Percentiles rank a stretch among this genome's conserved stretches.
These are phyloP conservation scores for Beauveria australis DNA, from an alignment of 2,329 filamentous ascomycete genomes.

Conservation along the genomic window DNA sequence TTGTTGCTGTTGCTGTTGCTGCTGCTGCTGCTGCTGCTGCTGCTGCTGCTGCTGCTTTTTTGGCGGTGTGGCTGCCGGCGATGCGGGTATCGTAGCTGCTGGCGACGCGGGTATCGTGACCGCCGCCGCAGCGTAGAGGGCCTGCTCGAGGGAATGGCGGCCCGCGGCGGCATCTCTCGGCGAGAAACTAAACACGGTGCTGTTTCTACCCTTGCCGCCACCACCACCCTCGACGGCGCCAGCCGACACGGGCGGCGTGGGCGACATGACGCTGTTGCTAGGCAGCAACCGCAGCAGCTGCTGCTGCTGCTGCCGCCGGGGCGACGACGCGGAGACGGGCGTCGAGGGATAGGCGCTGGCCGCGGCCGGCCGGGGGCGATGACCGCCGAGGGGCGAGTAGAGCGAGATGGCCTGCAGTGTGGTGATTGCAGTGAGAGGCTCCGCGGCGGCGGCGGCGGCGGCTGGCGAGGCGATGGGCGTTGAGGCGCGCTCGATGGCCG, in stretches of 20 bases:
- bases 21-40: not conserved
- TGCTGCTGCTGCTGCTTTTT: not conserved
- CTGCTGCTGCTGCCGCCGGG: slow-evolving; percentile 26
- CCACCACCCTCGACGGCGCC: slow-evolving; percentile 32
- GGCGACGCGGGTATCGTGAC: not conserved
- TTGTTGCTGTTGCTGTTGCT: not conserved
- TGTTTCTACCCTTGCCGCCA: not conserved
- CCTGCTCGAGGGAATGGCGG: not conserved
- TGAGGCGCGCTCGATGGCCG: slow-evolving; percentile 45
- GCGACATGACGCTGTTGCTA: slow-evolving; percentile 49
- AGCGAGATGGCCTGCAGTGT: slow-evolving; percentile 27
- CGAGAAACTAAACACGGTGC: slow-evolving; percentile 40
- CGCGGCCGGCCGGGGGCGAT: slow-evolving; percentile 12
- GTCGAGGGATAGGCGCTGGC: slow-evolving; percentile 35
- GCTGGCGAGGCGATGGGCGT: slow-evolving; percentile 35
- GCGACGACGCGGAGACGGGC: slow-evolving; percentile 33
- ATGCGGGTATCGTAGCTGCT: too few relatives aligned
- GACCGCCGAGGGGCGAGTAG: slow-evolving; percentile 21
- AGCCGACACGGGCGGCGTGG: slow-evolving; percentile 51
- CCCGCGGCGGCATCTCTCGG: slow-evolving; percentile 23
- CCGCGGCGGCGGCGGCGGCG: slow-evolving; percentile 30
- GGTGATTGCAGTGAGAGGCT: slow-evolving; percentile 43
- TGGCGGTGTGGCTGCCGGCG: not conserved
- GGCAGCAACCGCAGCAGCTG: slow-evolving; percentile 33
- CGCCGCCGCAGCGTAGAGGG: not conserved